Conservation (phyloP, 1,284 basidiomycete genomes). For the Sanguinoderma infundibulare region DNA sequence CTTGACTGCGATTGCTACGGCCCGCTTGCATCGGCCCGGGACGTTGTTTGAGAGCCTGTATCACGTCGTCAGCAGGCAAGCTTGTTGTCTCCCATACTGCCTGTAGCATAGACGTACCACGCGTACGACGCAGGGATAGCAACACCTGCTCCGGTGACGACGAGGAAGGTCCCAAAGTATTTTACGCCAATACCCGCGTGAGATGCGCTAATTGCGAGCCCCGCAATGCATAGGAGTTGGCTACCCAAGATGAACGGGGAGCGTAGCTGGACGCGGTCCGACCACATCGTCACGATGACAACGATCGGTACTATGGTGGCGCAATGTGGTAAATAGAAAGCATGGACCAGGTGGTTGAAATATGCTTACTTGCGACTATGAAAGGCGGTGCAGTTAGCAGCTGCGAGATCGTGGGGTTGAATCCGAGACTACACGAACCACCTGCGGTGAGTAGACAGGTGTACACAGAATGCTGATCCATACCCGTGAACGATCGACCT, state of each 20-base stretch:
- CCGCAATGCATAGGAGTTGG: slow-evolving; percentile 54
- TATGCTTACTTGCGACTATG: slow-evolving; percentile 54
- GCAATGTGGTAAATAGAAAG: slow-evolving; percentile 33
- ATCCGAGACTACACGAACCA: slow-evolving; percentile 50
- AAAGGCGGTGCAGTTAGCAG: slow-evolving; percentile 78
- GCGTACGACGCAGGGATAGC: slow-evolving; percentile 63
- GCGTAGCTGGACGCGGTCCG: slow-evolving; percentile 59
- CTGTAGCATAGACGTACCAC: slow-evolving; percentile 42
- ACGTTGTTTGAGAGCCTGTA: slow-evolving; percentile 62
- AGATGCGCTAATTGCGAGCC: slow-evolving; percentile 67
- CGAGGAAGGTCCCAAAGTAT: slow-evolving; percentile 69
- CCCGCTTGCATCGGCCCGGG: slow-evolving; percentile 67
- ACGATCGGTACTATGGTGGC: slow-evolving; percentile 39
- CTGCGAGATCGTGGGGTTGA: slow-evolving; percentile 58
- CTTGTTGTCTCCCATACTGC: no score
- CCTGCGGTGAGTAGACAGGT: no score
- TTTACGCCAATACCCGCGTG: slow-evolving; percentile 51
- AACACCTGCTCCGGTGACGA: slow-evolving; percentile 60
- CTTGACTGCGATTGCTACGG: slow-evolving; percentile 63
- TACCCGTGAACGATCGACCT: slow-evolving; percentile 65
- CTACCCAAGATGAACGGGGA: slow-evolving; percentile 61
- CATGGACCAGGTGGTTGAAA: slow-evolving; percentile 38
- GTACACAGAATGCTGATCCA: background rate
- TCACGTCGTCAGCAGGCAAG: slow-evolving; percentile 2
- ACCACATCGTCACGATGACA: slow-evolving; percentile 54